A percentile compares a stretch with the other conserved stretches of the same genome.
Conservation (phyloP, 768 basidiomycete species). For the Russula vinacea region DNA sequence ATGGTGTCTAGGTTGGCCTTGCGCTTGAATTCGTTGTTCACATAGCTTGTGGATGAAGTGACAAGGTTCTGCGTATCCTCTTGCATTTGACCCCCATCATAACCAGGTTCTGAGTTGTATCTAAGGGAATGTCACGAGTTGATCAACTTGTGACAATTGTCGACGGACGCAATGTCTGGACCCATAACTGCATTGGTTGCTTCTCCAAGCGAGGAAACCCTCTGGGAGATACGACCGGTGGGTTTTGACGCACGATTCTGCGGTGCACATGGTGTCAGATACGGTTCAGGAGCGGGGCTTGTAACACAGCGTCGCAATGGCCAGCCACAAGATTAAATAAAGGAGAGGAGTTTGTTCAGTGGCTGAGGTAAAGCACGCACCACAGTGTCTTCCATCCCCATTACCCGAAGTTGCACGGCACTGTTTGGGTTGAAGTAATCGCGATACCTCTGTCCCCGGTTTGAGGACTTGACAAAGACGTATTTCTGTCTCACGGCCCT, state of each 20-base stretch:
- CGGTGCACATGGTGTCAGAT: conserved; percentile 5
- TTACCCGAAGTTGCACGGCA: conserved; percentile 54
- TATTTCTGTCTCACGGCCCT: conserved; percentile 57
- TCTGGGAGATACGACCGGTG: not conserved
- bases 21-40: conserved; percentile 37
- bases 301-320: not conserved
- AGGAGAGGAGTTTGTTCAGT: not conserved
- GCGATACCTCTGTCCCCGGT: conserved; percentile 47
- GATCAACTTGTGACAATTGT: not conserved
- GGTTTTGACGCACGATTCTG: conserved; percentile 25
- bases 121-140: not conserved
- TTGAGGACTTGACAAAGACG: conserved; percentile 51
- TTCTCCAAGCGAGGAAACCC: not conserved
- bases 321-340: not conserved
- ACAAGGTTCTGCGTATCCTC: conserved; percentile 38
- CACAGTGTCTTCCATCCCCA: conserved; percentile 54
- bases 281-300: not conserved
- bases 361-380: conserved; percentile 38
- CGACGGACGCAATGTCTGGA: not conserved
- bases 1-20: conserved; percentile 32
- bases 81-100: conserved; percentile 40
- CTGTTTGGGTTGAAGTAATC: conserved; percentile 69
- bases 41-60: conserved; percentile 24
- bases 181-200: not conserved
- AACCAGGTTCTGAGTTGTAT: not conserved